Percentiles rank a stretch among this genome's conserved stretches.
These are phyloP conservation scores for Calonectria pteridis DNA, from an alignment of 2,329 filamentous ascomycete genomes.

Conservation along the genomic window DNA sequence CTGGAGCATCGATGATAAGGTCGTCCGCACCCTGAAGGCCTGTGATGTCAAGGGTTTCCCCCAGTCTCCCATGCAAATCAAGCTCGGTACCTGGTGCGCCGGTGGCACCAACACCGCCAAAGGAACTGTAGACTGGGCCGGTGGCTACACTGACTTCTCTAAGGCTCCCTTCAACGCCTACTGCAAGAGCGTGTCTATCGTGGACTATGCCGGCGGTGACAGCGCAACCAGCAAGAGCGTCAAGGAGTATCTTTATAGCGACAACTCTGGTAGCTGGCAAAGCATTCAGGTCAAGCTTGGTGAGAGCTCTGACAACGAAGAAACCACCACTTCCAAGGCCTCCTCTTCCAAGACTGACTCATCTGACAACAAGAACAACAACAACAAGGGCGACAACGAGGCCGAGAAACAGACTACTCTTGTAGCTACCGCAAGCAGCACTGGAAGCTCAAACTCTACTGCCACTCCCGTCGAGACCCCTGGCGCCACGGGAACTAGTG, in stretches of 20 bases:
- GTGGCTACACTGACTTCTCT: slow-evolving; percentile 64
- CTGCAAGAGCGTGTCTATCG: slow-evolving; percentile 59
- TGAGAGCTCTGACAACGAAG: not conserved
- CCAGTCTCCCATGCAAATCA: slow-evolving; percentile 79
- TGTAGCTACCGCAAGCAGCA: not conserved
- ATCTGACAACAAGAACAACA: not conserved
- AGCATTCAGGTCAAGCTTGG: slow-evolving; percentile 54
- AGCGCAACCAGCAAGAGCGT: slow-evolving; percentile 48
- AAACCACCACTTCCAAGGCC: not conserved
- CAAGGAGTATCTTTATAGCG: slow-evolving; percentile 56
- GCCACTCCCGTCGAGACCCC: not conserved
- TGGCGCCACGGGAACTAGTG: not conserved
- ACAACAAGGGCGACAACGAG: not conserved
- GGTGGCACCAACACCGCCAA: slow-evolving; percentile 67
- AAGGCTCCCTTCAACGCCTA: slow-evolving; percentile 58
- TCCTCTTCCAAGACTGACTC: not conserved
- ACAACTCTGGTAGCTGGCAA: slow-evolving; percentile 55
- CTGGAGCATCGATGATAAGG: slow-evolving; percentile 73
- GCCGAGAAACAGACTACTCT: not conserved
- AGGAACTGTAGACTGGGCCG: slow-evolving; percentile 80
- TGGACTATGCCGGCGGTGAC: slow-evolving; percentile 58
- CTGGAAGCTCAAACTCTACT: not conserved
- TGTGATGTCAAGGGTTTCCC: slow-evolving; percentile 70
- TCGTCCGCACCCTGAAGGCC: slow-evolving; percentile 74
- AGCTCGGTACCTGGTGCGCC: slow-evolving; percentile 76